Base-by-base conservation (phyloP, 306 rosid species). In the Pyrus pyrifolia region DNA sequence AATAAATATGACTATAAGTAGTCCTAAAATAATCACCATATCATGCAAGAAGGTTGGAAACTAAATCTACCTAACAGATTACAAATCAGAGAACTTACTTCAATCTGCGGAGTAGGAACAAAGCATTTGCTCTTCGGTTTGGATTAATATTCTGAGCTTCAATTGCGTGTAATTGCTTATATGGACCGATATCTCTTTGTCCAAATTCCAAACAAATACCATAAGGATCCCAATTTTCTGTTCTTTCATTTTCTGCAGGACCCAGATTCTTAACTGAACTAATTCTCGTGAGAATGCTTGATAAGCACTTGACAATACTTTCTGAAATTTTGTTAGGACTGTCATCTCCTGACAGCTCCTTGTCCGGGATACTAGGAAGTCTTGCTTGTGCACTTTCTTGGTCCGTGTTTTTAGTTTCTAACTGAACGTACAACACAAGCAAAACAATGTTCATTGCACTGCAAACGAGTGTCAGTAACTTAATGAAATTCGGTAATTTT, bases 251-350 rank as follows among this genome's bases (percentile, higher is more conserved):
- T 60, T 80, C 85, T 35, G 83, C 70, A 42, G 87, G 59, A 27
- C 68, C 85, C 25, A 29, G 74, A 53, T 68, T 79, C 87, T 85
- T 91, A 19, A 31, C 80, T 7, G 85, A 76, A 83, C 87, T 86
- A 90, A 89, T 80, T 82, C 97, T 84, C 79, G 84, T 67, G 80
- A 95, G 85, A 83, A 92, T 89, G 87, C 84, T 90, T 67, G 92
- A 84, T 79, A 92, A 87, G 80, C 98, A 95, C 87, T 88, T 92
- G 8, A 95, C 67, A 77, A 89, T 89, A 77, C 83, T 85, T 82
- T 92, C 96, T n/a, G 97, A 89, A 68, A 90, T 76, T 76, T 62
- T 78, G 90, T 95, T 95, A 30, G 98, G 97, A 65, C 71, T 76
- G 29, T 95, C 91, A 78, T 87, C 93, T 60, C 76, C 82, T 1